Base-by-base conservation (phyloP, 257 asterid species). In the Ligustrum vulgare region DNA sequence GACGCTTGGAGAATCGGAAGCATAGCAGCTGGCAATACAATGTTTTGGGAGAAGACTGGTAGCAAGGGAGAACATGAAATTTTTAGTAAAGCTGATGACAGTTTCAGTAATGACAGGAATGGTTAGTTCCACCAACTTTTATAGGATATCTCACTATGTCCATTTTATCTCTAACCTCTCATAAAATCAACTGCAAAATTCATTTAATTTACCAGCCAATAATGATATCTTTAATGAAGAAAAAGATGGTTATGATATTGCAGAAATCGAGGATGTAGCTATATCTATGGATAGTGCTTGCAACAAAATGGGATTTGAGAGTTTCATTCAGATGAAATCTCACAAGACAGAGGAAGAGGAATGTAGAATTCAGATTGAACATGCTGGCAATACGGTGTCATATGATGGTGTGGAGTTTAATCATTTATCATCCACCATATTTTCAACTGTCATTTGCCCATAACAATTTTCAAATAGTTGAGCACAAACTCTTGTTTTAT, bases 71-170 rank as follows among this genome's bases (percentile, higher is more conserved):
- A 60, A 31, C 65, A 37, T 70, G 73, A 67, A 31, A 32, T 15
- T 25, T 34, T 37, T 12, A 69, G 70, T 76, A 79, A 49, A 72
- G 75, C 77, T 11, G 75, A 49, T 63, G 80, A 74, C 63, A 31
- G 65, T 23, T 54, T 33, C 77, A 16, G 54, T 39, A 36, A 39
- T 10, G 66, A 51, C 64, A 71, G 71, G 9, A 75, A 79, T 77
- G 88, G 88, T 84, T 62, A 74, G 88, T 79, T 69, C n/a, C 70
- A 15, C 39, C 36, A 62, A 35, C 67, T 65, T 22, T 69, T 22
- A 5, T 25, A 23, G 23, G 5, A 54, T 41, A 62, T 64, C 54
- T 75, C 67, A 12, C 25, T n/a, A 72, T 76, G 72, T 71, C 68
- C 58, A 64, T 35, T 47, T 70, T 63, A 68, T 69, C 23, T 47